These are phyloP conservation scores for Phlegmacium glaucopus DNA, from an alignment of 768 basidiomycete genomes.

Conservation along the genomic window DNA sequence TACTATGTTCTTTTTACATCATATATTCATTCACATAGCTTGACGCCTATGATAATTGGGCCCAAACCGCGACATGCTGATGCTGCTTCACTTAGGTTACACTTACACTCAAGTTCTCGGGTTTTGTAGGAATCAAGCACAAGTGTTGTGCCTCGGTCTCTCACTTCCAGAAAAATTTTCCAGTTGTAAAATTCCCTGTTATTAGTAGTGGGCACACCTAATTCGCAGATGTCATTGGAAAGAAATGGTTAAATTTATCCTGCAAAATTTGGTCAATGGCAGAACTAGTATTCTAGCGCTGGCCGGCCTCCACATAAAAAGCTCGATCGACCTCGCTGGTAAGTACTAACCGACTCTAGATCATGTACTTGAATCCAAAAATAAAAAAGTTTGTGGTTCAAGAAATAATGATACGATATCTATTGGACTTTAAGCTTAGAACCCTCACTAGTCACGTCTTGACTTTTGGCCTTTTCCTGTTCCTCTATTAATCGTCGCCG, in stretches of 20 bases:
- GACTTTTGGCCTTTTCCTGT: constrained; percentile 10
- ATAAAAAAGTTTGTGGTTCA: no score
- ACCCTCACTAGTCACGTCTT: constrained; percentile 1
- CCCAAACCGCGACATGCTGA: constrained; percentile 52
- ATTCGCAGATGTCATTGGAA: no score
- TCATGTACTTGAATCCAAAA: no score
- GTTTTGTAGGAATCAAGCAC: constrained; percentile 47
- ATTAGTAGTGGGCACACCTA: no score
- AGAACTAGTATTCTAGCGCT: no score
- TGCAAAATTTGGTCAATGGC: no score
- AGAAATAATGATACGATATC: neutral
- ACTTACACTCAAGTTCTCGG: constrained; percentile 45
- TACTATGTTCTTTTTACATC: constrained; percentile 21
- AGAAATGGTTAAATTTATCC: no score
- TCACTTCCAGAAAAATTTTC: no score
- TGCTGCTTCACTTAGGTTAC: constrained; percentile 53
- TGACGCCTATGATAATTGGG: constrained; percentile 69
- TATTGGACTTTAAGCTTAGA: constrained; percentile 15
- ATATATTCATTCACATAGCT: constrained; percentile 65
- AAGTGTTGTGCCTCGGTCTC: neutral
- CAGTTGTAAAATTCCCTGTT: no score
- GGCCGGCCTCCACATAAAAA: no score
- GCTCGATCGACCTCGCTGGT: no score
- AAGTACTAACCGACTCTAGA: no score
- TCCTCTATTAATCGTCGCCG: constrained; percentile 37